Evolutionary conservation across 371 early-diverging fungal genomes (phyloP).

Genomic region (Rhizopus sp.): DNA sequence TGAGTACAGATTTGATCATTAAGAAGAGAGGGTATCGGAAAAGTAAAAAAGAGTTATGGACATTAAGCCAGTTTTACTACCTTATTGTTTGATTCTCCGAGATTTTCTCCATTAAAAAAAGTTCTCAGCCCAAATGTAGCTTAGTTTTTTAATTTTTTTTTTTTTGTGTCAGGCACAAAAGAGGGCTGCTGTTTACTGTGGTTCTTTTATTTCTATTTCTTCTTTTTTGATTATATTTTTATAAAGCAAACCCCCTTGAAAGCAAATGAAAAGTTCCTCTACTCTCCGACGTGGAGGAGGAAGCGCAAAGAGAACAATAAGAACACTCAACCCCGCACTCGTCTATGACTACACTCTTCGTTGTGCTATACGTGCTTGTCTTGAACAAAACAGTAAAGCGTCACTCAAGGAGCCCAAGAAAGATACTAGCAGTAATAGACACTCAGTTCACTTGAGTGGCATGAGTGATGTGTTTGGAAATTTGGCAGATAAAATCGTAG

Average conservation of each 20-base stretch:
- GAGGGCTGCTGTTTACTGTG: constrained; percentile 76
- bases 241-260: constrained; percentile 4
- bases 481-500: constrained; percentile 32
- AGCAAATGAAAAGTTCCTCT: constrained; percentile 20
- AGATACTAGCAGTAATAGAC: constrained; percentile 19
- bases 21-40: neutral
- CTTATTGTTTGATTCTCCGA: constrained; percentile 1
- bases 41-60: neutral
- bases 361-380: constrained; percentile 41
- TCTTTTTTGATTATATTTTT: constrained; percentile 5
- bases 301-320: constrained; percentile 23
- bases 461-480: constrained; percentile 35
- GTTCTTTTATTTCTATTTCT: constrained; percentile 26
- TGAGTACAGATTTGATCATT: constrained; percentile 91
- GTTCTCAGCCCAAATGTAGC: constrained; percentile 2
- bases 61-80: neutral
- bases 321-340: constrained; percentile 30
- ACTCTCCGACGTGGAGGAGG: constrained; percentile 33
- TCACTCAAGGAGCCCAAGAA: constrained; percentile 17
- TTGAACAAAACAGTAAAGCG: constrained; percentile 27
- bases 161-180: constrained; percentile 5
- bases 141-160: neutral
- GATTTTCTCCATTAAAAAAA: neutral
- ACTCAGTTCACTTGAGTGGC: constrained; percentile 32
- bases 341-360: constrained; percentile 45